Conservation (phyloP, 495 filamentous ascomycete genomes). For the Daldinia caldariorum region DNA sequence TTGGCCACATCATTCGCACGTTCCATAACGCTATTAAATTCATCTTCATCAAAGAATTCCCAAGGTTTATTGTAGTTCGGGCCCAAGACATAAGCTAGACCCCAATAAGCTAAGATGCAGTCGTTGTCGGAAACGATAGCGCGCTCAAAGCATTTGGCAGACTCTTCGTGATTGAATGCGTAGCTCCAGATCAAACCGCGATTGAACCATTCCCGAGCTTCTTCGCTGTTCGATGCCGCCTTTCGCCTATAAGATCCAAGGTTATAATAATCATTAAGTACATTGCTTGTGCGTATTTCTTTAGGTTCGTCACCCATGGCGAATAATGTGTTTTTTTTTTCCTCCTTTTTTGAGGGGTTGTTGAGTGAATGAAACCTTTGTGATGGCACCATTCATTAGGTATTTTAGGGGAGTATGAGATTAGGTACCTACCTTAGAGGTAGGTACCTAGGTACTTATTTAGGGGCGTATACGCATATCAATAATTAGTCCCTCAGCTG, state of each 20-base stretch:
- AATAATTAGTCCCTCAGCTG: no score
- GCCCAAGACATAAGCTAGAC: slow-evolving; percentile 69
- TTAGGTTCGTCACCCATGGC: slow-evolving; percentile 13
- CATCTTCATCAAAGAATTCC: slow-evolving; percentile 69
- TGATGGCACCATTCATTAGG: no score
- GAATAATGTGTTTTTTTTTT: background rate
- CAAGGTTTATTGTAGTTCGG: slow-evolving; percentile 82
- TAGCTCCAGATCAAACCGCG: slow-evolving; percentile 71
- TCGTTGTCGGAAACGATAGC: slow-evolving; percentile 62
- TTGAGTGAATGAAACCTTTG: no score
- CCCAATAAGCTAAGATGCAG: slow-evolving; percentile 75
- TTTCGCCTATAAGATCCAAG: slow-evolving; percentile 64
- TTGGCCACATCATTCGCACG: slow-evolving; percentile 56
- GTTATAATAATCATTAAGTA: slow-evolving; percentile 59
- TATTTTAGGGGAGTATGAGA: no score
- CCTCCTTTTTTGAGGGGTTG: no score
- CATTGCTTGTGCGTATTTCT: background rate
- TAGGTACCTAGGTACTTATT: no score
- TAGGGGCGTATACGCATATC: no score
- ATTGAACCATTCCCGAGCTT: slow-evolving; percentile 68
- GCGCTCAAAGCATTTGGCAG: slow-evolving; percentile 66
- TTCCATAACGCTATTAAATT: slow-evolving; percentile 58
- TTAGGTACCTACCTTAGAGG: no score
- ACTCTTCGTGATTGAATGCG: slow-evolving; percentile 73
- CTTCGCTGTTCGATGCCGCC: slow-evolving; percentile 55